These are phyloP conservation scores for Aspergillus unguis DNA, from an alignment of 2,329 filamentous ascomycete species.

Conservation along the genomic window DNA sequence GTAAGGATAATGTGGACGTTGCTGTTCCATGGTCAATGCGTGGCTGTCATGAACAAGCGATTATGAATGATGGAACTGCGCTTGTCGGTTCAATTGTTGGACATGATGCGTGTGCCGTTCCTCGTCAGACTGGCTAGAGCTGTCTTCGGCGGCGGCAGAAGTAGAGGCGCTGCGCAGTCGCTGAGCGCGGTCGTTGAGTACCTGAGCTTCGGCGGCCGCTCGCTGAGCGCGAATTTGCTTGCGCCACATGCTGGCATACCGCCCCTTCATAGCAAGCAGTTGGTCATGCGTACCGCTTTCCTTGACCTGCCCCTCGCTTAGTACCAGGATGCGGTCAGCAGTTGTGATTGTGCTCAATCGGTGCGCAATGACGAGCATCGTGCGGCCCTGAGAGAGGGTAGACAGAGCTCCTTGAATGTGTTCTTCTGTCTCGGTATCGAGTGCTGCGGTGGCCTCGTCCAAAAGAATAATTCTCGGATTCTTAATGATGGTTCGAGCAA, in stretches of 20 bases:
- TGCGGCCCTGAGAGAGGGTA: slow-evolving; percentile 77
- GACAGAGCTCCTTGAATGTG: slow-evolving; percentile 86
- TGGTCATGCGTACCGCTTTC: slow-evolving; percentile 78
- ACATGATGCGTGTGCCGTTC: slow-evolving; percentile 33
- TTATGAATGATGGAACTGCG: slow-evolving; percentile 17
- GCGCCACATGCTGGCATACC: slow-evolving; percentile 82
- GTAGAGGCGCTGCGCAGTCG: slow-evolving; percentile 42
- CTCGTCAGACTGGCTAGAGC: slow-evolving; percentile 49
- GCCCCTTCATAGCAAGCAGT: slow-evolving; percentile 65
- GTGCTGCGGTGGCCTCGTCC: slow-evolving; percentile 86
- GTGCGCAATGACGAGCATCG: slow-evolving; percentile 92
- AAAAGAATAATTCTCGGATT: slow-evolving; percentile 87
- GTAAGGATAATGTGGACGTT: slow-evolving; percentile 42
- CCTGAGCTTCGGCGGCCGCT: slow-evolving; percentile 60
- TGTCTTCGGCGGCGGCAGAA: slow-evolving; percentile 41
- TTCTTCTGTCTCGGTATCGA: slow-evolving; percentile 89
- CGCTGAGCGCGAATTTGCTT: slow-evolving; percentile 79
- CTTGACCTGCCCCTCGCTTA: slow-evolving; percentile 70
- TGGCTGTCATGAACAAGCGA: slow-evolving; percentile 54
- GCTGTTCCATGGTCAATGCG: neutral
- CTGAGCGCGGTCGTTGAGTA: slow-evolving; percentile 43
- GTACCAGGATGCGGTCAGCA: slow-evolving; percentile 78
- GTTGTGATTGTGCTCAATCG: slow-evolving; percentile 81
- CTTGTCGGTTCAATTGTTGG: slow-evolving; percentile 16
- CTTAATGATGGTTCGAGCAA: slow-evolving; percentile 89